phyloP scores from a whole-genome alignment of 371 early-diverging fungal species.

The Rhizopus stolonifer region DNA sequence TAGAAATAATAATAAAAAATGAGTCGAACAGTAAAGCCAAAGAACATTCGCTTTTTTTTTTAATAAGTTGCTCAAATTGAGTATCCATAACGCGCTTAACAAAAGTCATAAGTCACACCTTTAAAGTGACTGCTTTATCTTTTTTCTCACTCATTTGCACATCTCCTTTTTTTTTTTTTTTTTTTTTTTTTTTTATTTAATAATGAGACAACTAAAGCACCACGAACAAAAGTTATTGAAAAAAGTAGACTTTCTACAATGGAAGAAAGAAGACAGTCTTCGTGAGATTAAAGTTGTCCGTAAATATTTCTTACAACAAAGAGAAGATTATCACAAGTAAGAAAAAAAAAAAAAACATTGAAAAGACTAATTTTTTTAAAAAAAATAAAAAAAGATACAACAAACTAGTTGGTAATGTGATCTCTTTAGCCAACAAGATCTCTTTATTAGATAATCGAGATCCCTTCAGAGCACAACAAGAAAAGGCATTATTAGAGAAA shows the following conservation, averaged over 20 bases:
- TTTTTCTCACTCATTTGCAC: not conserved
- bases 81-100: too few species aligned
- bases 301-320: slow-evolving; percentile 87
- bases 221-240: slow-evolving; percentile 98
- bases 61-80: too few species aligned
- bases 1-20: too few species aligned
- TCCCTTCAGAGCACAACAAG: slow-evolving; percentile 77
- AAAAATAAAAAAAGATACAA: too few species aligned
- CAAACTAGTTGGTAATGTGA: slow-evolving; percentile 85
- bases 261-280: slow-evolving; percentile 91
- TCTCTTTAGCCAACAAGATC: slow-evolving; percentile 86
- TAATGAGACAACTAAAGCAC: slow-evolving; percentile 83
- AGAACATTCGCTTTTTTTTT: too few species aligned
- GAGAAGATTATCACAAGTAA: slow-evolving; percentile 96
- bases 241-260: slow-evolving; percentile 98
- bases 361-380: slow-evolving; percentile 8
- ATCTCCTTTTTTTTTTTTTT: slow-evolving; percentile 9
- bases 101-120: too few species aligned
- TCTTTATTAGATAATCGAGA: slow-evolving; percentile 90
- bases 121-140: slow-evolving; percentile 1
- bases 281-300: slow-evolving; percentile 92
- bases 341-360: too few species aligned
- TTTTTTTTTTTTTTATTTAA: not conserved
- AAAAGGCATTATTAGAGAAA: slow-evolving; percentile 86
- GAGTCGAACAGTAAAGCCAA: too few species aligned